Evolutionary conservation across 441 rosid species (phyloP).

Genomic region (Metrosideros polymorpha): DNA sequence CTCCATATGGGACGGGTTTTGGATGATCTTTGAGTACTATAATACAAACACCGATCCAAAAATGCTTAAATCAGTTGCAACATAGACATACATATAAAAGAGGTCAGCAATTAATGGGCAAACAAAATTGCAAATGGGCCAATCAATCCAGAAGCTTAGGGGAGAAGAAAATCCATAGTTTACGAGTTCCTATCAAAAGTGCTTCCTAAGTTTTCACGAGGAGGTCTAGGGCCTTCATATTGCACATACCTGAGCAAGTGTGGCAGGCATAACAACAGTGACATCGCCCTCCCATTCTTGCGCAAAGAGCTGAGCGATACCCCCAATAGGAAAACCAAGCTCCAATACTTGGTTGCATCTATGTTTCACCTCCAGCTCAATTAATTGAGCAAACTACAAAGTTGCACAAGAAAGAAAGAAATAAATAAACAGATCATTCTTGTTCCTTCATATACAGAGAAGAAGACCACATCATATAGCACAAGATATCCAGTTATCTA

Average conservation of each 20-base stretch:
- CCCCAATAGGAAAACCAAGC: constrained; percentile 91
- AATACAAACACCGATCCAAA: background rate
- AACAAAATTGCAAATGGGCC: background rate
- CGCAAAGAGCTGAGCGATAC: constrained; percentile 83
- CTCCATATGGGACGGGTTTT: constrained; percentile 71
- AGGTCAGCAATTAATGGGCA: background rate
- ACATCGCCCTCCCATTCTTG: constrained; percentile 99
- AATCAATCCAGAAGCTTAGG: background rate
- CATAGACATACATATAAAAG: background rate
- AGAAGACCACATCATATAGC: background rate
- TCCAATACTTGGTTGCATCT: constrained; percentile 81
- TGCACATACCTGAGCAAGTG: constrained; percentile 78
- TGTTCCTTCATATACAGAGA: background rate
- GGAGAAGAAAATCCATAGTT: background rate
- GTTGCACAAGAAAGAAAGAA: background rate
- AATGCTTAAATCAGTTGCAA: background rate
- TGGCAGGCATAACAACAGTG: constrained; percentile 96
- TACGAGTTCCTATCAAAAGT: background rate
- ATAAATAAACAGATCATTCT: background rate
- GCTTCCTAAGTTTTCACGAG: background rate
- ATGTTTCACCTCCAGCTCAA: constrained; percentile 94
- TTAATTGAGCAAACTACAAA: constrained; percentile 77
- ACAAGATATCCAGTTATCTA: background rate
- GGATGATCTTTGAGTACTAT: constrained; percentile 81
- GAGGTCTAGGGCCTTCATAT: background rate